These are phyloP conservation scores for Reutealis trisperma DNA, from an alignment of 345 rosid genomes.

Conservation along the genomic window DNA sequence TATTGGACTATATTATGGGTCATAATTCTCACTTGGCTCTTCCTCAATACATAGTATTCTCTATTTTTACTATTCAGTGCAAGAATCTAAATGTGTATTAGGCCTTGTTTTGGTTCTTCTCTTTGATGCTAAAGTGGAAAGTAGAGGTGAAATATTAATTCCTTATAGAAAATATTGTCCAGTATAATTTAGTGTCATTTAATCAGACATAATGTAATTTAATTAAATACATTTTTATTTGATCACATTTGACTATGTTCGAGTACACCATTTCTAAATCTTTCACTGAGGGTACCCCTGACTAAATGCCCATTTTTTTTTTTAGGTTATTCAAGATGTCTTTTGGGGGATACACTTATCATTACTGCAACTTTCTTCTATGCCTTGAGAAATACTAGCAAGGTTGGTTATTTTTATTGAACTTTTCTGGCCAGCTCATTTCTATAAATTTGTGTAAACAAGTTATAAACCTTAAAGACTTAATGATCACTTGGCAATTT, in stretches of 20 bases:
- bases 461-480: too few relatives aligned
- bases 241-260: too few relatives aligned
- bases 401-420: slow-evolving; percentile 28
- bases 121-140: slow-evolving; percentile 54
- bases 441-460: too few relatives aligned
- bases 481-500: too few relatives aligned
- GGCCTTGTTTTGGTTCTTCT: slow-evolving; percentile 60
- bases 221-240: too few relatives aligned
- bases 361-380: slow-evolving; percentile 45
- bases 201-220: too few relatives aligned
- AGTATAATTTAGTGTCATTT: too few relatives aligned
- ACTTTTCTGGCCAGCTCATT: too few relatives aligned
- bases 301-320: background rate
- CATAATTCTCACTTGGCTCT: slow-evolving; percentile 47
- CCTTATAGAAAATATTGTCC: too few relatives aligned
- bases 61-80: slow-evolving; percentile 50
- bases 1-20: slow-evolving; percentile 58
- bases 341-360: slow-evolving; percentile 48
- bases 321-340: slow-evolving; percentile 46
- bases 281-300: too few relatives aligned
- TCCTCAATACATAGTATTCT: slow-evolving; percentile 50
- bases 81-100: slow-evolving; percentile 40
- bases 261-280: background rate
- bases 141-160: slow-evolving; percentile 42
- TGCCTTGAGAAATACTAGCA: slow-evolving; percentile 51